These are phyloP conservation scores for Meira nashicola DNA, from an alignment of 1,284 basidiomycete genomes.

Conservation along the genomic window DNA sequence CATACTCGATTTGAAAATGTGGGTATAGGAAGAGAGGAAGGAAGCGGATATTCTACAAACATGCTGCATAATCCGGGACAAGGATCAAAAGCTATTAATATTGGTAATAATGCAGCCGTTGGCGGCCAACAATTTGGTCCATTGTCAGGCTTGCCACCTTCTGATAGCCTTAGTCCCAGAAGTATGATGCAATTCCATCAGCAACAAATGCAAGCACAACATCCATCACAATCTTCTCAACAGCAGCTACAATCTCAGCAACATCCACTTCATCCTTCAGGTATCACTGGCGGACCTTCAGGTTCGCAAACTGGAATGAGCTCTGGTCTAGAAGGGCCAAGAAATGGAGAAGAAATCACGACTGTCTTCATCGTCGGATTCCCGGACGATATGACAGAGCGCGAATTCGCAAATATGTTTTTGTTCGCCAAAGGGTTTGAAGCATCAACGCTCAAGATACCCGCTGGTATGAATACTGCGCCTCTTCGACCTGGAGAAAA, in stretches of 20 bases:
- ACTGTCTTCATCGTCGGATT: constrained; percentile 99
- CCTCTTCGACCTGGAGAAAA: constrained; percentile 2
- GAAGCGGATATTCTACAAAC: no score
- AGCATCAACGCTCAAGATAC: constrained; percentile 94
- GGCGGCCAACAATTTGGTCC: constrained; percentile 14
- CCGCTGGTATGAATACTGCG: constrained; percentile 67
- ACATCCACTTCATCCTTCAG: neutral
- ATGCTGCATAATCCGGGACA: neutral
- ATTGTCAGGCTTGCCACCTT: constrained; percentile 16
- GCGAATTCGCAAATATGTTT: constrained; percentile 99
- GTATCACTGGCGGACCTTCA: neutral
- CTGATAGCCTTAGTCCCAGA: constrained; percentile 38
- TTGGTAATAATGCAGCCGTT: neutral
- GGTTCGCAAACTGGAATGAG: neutral
- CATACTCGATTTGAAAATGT: constrained; percentile 10
- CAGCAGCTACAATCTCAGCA: neutral
- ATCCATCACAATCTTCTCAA: constrained; percentile 7
- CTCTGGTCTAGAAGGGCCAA: neutral
- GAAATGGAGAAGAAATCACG: constrained; percentile 72
- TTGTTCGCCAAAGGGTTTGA: constrained; percentile 93
- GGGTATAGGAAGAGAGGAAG: constrained; percentile 9
- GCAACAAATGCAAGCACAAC: constrained; percentile 35
- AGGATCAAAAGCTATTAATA: neutral
- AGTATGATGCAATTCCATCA: constrained; percentile 42
- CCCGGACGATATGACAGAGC: constrained; percentile 97